phyloP scores from a whole-genome alignment of 495 filamentous ascomycete genomes.

The Aspergillus steynii region DNA sequence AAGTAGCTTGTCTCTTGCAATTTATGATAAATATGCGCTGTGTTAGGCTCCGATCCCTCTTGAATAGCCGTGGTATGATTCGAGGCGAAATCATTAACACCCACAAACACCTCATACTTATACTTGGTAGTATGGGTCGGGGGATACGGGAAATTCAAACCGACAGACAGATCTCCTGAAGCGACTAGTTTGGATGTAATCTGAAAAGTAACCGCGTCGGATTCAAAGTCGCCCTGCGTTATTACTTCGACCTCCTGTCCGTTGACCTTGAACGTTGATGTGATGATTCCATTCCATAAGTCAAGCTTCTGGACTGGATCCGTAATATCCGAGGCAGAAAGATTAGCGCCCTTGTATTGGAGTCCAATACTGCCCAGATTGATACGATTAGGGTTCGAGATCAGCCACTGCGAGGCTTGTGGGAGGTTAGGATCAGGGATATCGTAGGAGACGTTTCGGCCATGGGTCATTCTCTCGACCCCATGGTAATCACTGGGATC shows the following conservation, averaged over 20 bases:
- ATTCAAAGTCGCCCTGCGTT: slow-evolving; percentile 19
- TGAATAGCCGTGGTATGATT: slow-evolving; percentile 16
- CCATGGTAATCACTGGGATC: slow-evolving; percentile 13
- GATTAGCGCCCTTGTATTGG: slow-evolving; percentile 6
- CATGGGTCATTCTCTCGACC: slow-evolving; percentile 15
- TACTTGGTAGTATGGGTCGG: slow-evolving; percentile 17
- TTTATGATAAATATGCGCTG: slow-evolving; percentile 15
- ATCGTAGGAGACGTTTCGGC: slow-evolving; percentile 21
- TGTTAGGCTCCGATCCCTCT: background rate
- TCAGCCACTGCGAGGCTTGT: slow-evolving; percentile 18
- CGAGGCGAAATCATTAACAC: slow-evolving; percentile 12
- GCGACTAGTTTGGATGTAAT: slow-evolving; percentile 9
- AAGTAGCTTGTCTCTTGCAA: slow-evolving; percentile 18
- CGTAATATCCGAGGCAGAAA: slow-evolving; percentile 6
- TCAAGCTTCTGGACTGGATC: slow-evolving; percentile 16
- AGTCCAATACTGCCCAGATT: slow-evolving; percentile 19
- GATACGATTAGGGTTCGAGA: slow-evolving; percentile 19
- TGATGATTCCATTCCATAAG: slow-evolving; percentile 18
- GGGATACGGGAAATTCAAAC: slow-evolving; percentile 19
- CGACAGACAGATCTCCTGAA: slow-evolving; percentile 14
- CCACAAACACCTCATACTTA: slow-evolving; percentile 21
- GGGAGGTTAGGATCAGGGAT: slow-evolving; percentile 18
- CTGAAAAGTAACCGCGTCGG: slow-evolving; percentile 12
- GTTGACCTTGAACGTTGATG: slow-evolving; percentile 15
- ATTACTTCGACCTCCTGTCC: slow-evolving; percentile 14